phyloP scores from a whole-genome alignment of 177 flowering plant genomes.

The Tripterygium wilfordii region DNA sequence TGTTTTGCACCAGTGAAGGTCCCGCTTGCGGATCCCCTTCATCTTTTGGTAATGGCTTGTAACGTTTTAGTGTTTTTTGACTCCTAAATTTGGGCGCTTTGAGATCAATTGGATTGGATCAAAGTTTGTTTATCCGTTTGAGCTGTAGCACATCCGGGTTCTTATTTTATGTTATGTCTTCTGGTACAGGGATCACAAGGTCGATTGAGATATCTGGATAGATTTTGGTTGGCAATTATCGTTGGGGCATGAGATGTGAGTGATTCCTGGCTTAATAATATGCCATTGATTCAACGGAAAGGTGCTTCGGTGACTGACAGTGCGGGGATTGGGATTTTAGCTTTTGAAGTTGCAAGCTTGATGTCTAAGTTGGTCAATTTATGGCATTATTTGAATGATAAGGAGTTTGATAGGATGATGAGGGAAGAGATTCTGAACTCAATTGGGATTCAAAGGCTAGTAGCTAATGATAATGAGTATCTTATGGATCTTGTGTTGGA shows the following conservation, averaged over 20 bases:
- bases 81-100: too few species aligned
- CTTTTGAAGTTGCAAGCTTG: slow-evolving; percentile 73
- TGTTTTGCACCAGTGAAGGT: too few species aligned
- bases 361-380: slow-evolving; percentile 73
- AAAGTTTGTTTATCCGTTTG: too few species aligned
- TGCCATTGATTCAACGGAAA: slow-evolving; percentile 39
- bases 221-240: slow-evolving; percentile 5
- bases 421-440: slow-evolving; percentile 54
- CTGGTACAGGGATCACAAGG: slow-evolving; percentile 7
- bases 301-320: slow-evolving; percentile 31
- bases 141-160: too few species aligned
- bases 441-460: slow-evolving; percentile 59
- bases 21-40: too few species aligned
- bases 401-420: slow-evolving; percentile 42
- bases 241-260: slow-evolving; percentile 31
- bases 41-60: too few species aligned
- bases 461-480: slow-evolving; percentile 60
- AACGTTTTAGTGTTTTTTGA: too few species aligned
- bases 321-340: slow-evolving; percentile 52
- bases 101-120: too few species aligned
- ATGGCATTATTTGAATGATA: slow-evolving; percentile 59
- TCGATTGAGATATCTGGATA: slow-evolving; percentile 1
- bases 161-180: neutral
- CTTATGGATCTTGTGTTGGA: slow-evolving; percentile 54
- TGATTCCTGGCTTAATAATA: slow-evolving; percentile 64